Evolutionary conservation across 106 monocot genomes (phyloP), one percentile per base, ranked within the genome.

Genomic region (Agapanthus africanus): DNA sequence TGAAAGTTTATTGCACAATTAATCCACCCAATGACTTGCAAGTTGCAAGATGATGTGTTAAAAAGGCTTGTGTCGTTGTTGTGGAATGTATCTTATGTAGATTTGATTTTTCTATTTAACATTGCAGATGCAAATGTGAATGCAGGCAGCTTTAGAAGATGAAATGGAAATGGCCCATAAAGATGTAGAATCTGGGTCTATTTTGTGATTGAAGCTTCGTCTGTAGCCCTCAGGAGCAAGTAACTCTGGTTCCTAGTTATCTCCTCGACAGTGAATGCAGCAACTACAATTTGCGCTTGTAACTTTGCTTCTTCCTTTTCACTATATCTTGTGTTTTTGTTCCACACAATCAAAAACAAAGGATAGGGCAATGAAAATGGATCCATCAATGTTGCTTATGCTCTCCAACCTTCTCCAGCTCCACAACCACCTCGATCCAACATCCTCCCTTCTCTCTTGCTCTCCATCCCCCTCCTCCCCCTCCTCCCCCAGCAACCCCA

Each of bases 371-470:
- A n/a, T n/a, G n/a, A n/a, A n/a, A n/a, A n/a, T n/a, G n/a, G 77
- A 78, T 65, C 74, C 79, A 0, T 60, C 69, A 4, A 44, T 77
- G 23, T 50, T 77, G 28, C 54, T 81, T 36, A 64, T 82, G 74
- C 75, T 81, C 41, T 81, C 82, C 41, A 82, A 82, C 68, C 78
- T 81, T 25, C 73, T 81, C 64, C 67, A 78, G 34, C 72, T 81
- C n/a, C 85, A 81, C 52, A 76, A 63, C 63, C 71, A 75, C 47
- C 71, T 75, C 34, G 74, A 54, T n/a, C 40, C 31, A 37, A 37
- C 71, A 14, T 49, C 80, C 25, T 37, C 76, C 21, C n/a, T n/a
- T n/a, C n/a, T n/a, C n/a, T n/a, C n/a, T n/a, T n/a, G n/a, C n/a
- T n/a, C n/a, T n/a, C n/a, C n/a, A n/a, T n/a, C n/a, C n/a, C n/a